Conservation (phyloP, 208 protist species). For the Trypanosoma melophagium region DNA sequence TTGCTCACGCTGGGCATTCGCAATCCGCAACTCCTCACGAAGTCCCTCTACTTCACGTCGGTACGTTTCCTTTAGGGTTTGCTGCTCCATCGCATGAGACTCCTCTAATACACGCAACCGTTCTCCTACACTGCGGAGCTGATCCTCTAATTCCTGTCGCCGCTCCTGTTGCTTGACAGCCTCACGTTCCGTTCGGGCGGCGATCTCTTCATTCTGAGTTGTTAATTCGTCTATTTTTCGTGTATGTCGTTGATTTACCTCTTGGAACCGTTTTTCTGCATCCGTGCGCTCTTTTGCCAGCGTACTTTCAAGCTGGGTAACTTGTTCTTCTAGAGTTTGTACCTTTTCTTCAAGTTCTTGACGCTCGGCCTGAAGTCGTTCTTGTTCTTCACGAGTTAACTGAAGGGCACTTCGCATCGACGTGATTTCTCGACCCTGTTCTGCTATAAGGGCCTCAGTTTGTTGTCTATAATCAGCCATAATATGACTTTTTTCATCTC, state of each 20-base stretch:
- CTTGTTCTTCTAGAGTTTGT: slow-evolving; percentile 36
- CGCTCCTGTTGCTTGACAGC: slow-evolving; percentile 33
- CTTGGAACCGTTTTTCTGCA: slow-evolving; percentile 37
- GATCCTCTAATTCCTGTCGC: slow-evolving; percentile 53
- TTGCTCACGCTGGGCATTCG: slow-evolving; percentile 35
- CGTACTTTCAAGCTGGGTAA: slow-evolving; percentile 25
- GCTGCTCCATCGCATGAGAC: slow-evolving; percentile 38
- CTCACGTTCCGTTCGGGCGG: slow-evolving; percentile 24
- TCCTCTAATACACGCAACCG: slow-evolving; percentile 45
- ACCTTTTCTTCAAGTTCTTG: slow-evolving; percentile 40
- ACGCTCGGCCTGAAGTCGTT: slow-evolving; percentile 32
- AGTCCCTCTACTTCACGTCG: slow-evolving; percentile 42
- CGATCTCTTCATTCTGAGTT: slow-evolving; percentile 45
- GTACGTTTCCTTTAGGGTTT: slow-evolving; percentile 52
- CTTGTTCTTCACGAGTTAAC: slow-evolving; percentile 48
- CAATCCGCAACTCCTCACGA: slow-evolving; percentile 41
- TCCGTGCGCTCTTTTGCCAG: slow-evolving; percentile 44
- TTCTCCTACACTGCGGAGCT: slow-evolving; percentile 50
- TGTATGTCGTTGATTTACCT: slow-evolving; percentile 40
- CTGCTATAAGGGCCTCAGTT: slow-evolving; percentile 82
- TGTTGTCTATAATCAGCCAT: slow-evolving; percentile 89
- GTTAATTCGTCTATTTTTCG: slow-evolving; percentile 53
- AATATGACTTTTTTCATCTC: slow-evolving; percentile 82
- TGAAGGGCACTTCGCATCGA: slow-evolving; percentile 55
- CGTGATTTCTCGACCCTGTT: slow-evolving; percentile 86